Evolutionary conservation across 2,329 filamentous ascomycete genomes (phyloP), one percentile per base, ranked within the genome.

Genomic region (Thielaviopsis punctulata): DNA sequence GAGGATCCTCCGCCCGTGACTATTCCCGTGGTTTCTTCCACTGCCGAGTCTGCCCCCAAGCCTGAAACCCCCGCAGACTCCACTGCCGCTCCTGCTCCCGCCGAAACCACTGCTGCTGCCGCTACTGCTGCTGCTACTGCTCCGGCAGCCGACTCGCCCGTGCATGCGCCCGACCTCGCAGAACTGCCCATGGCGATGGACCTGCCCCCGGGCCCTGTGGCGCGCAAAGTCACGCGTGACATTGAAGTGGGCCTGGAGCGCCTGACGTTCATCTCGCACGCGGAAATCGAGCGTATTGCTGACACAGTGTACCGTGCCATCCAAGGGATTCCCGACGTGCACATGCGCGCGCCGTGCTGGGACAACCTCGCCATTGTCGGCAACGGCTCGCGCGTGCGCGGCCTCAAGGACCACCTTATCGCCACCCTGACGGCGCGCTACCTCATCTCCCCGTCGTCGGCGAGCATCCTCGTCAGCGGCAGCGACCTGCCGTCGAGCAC

Each of bases 301-400:
- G 82, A 83, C 52, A 80, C 86, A 39, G 83, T 96, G 58, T 88
- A 95, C 66, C 79, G 82, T 54, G 82, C 86, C 1, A 80, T 96
- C 50, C 82, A 89, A 59, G 79, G 80, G 33, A 86, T 95, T 22
- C 81, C 86, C 45, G 88, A 95, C 57, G 79, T 87, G 58, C 82
- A 84, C 60, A 89, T 88, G 71, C 80, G 92, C 45, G 82, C 85
- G 33, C 76, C 84, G 33, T 82, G 93, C 57, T 98, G 92, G 92
- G 90, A 96, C 60, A 86, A 84, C 56, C 68, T 98, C 50, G 82
- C 95, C 58, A 84, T 98, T 52, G 84, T 95, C 50, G 92, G 92
- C 59, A 95, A 94, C 61, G 92, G 92, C 53, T 80, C 72, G 36
- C 74, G 75, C 46, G 71, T 79, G 47, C 71, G 71, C 69, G 88